A percentile compares a stretch with the other conserved stretches of the same genome.
Conservation (phyloP, 495 filamentous ascomycete species). For the Penicillium angulare region DNA sequence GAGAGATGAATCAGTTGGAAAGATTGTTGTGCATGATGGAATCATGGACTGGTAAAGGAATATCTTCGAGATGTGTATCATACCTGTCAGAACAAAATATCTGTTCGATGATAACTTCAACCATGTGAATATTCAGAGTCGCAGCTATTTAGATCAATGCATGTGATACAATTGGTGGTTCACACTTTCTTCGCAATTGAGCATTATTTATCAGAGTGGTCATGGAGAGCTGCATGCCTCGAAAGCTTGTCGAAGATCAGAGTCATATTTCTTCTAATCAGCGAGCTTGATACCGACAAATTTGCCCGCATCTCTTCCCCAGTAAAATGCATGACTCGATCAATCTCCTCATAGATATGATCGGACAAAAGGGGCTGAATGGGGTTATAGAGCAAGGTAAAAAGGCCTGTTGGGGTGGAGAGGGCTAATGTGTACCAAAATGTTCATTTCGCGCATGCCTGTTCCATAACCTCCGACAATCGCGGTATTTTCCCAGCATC, state of each 20-base stretch:
- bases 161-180: too few species aligned
- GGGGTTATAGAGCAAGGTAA: conserved; percentile 17
- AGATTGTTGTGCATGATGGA: conserved; percentile 20
- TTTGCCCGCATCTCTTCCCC: not conserved
- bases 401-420: conserved; percentile 19
- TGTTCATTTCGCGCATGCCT: conserved; percentile 11
- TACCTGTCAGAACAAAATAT: too few species aligned
- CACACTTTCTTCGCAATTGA: too few species aligned
- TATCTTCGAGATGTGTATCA: not conserved
- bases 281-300: not conserved
- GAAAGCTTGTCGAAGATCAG: too few species aligned
- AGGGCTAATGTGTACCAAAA: conserved; percentile 31
- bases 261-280: not conserved
- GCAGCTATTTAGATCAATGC: too few species aligned
- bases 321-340: not conserved
- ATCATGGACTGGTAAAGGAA: conserved; percentile 7
- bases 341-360: not conserved
- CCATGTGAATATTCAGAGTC: too few species aligned
- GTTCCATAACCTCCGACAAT: conserved; percentile 10
- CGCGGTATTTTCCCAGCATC: not conserved
- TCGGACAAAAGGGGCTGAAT: conserved; percentile 7
- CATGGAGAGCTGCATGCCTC: too few species aligned
- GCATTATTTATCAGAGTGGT: too few species aligned
- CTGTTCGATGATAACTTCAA: too few species aligned
- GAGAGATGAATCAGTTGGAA: conserved; percentile 37